phyloP scores from a whole-genome alignment of 176 grass and related monocot species.

The Triticum aestivum region DNA sequence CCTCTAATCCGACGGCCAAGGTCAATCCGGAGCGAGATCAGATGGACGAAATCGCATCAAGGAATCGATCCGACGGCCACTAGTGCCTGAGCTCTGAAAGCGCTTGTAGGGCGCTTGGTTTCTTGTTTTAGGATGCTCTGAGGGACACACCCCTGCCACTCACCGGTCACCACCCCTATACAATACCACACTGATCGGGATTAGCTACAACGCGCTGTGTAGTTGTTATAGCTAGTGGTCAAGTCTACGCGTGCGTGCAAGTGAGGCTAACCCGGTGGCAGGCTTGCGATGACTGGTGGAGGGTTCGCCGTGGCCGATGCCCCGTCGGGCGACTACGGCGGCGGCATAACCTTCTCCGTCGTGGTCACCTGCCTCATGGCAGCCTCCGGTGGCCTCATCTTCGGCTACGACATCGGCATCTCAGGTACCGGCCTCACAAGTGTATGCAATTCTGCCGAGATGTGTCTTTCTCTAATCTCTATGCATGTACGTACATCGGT shows the following conservation, averaged over 20 bases:
- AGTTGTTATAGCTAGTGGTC: not conserved
- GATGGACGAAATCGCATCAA: too few relatives aligned
- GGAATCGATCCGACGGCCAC: too few relatives aligned
- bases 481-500: not conserved
- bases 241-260: not conserved
- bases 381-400: conserved; percentile 67
- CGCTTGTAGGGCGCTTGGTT: too few relatives aligned
- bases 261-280: not conserved
- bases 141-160: not conserved
- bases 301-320: not conserved
- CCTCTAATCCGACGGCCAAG: too few relatives aligned
- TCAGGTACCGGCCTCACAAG: conserved; percentile 33
- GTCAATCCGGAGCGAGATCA: too few relatives aligned
- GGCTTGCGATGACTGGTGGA: conserved; percentile 34
- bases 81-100: too few relatives aligned
- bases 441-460: not conserved
- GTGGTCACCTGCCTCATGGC: conserved; percentile 70
- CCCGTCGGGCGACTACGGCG: conserved; percentile 42
- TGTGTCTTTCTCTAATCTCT: not conserved
- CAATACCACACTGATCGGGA: not conserved
- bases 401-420: conserved; percentile 75
- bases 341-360: conserved; percentile 54
- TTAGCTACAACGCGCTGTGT: not conserved
- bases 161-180: not conserved
- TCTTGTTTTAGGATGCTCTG: too few relatives aligned